Conservation (phyloP, 352 stramenopile genomes). For the Albugo laibachii region DNA sequence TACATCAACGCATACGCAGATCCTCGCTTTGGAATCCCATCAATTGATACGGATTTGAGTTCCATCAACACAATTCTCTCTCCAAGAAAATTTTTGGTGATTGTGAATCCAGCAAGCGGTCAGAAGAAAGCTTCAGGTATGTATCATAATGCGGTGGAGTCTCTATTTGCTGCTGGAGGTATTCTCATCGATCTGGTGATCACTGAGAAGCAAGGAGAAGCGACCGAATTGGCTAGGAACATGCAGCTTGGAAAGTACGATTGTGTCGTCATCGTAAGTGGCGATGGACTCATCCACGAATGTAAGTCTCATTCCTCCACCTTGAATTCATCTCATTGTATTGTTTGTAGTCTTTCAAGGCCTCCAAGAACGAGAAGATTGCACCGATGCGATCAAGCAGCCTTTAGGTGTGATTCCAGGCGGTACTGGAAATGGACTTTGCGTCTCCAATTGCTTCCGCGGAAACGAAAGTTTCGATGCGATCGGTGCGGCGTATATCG, state of each 20-base stretch:
- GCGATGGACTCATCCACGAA: slow-evolving; percentile 47
- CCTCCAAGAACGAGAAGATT: slow-evolving; percentile 37
- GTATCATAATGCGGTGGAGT: slow-evolving; percentile 25
- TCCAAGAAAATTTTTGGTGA: slow-evolving; percentile 18
- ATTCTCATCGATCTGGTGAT: slow-evolving; percentile 31
- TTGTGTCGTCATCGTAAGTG: slow-evolving; percentile 40
- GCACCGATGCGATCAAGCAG: slow-evolving; percentile 22
- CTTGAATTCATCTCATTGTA: slow-evolving; percentile 1
- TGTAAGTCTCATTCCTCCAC: slow-evolving; percentile 14
- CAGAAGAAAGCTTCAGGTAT: slow-evolving; percentile 24
- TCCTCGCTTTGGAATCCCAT: no score
- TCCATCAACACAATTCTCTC: no score
- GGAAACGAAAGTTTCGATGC: slow-evolving; percentile 23
- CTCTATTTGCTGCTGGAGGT: slow-evolving; percentile 28
- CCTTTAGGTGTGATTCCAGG: slow-evolving; percentile 10
- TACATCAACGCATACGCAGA: no score
- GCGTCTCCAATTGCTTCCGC: slow-evolving; percentile 23
- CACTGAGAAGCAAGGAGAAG: slow-evolving; percentile 29
- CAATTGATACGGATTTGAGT: no score
- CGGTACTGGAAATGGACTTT: slow-evolving; percentile 46
- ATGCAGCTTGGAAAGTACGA: slow-evolving; percentile 32
- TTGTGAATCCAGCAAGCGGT: slow-evolving; percentile 50
- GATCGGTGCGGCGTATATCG: slow-evolving; percentile 35
- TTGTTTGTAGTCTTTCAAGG: slow-evolving; percentile 38
- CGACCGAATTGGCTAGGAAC: slow-evolving; percentile 21